Evolutionary conservation across 2,329 filamentous ascomycete species (phyloP).

Genomic region (Cadophora malorum): DNA sequence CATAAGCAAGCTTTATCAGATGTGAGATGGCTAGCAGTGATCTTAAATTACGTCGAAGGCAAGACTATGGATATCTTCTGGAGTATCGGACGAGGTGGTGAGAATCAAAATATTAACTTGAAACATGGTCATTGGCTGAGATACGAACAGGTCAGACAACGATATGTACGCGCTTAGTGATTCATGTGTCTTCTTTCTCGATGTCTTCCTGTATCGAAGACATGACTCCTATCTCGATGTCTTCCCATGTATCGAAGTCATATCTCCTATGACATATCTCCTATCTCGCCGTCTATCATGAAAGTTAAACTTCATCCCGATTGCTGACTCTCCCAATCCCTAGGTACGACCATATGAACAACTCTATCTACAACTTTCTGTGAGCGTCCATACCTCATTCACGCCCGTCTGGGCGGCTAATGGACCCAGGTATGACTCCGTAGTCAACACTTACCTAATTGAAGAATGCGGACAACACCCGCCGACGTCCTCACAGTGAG

Average conservation of each 20-base stretch:
- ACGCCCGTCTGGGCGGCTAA: background rate
- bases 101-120: slow-evolving; percentile 14
- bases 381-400: slow-evolving; percentile 46
- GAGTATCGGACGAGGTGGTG: slow-evolving; percentile 90
- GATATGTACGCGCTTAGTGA: slow-evolving; percentile 61
- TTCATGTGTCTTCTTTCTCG: background rate
- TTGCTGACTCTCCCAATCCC: background rate
- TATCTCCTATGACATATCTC: no score
- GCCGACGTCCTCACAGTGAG: slow-evolving; percentile 66
- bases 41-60: slow-evolving; percentile 67
- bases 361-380: slow-evolving; percentile 84
- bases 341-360: slow-evolving; percentile 84
- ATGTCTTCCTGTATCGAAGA: background rate
- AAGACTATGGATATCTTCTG: slow-evolving; percentile 78
- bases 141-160: slow-evolving; percentile 75
- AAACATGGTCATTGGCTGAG: slow-evolving; percentile 11
- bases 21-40: slow-evolving; percentile 44
- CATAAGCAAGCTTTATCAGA: background rate
- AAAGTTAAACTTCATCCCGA: background rate
- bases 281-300: background rate
- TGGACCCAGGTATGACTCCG: slow-evolving; percentile 74
- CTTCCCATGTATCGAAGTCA: background rate
- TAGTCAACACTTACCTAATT: slow-evolving; percentile 89
- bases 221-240: background rate
- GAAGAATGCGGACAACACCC: slow-evolving; percentile 77